Conservation (phyloP, 805 yeast genomes). For the Maudiozyma pseudohumilis region DNA sequence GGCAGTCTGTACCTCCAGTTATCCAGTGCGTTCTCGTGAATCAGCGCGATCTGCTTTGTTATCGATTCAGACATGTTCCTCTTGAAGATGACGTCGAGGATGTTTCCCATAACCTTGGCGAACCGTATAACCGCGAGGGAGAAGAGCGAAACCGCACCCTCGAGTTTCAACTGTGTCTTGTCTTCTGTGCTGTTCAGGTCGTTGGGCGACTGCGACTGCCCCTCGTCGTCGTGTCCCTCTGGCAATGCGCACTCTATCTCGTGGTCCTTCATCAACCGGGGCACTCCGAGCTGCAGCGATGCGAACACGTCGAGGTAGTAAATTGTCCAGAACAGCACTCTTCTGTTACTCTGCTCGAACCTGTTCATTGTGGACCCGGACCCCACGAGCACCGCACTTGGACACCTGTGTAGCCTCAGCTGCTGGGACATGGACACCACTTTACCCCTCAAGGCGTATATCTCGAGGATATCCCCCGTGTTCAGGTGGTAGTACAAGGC, state of each 20-base stretch:
- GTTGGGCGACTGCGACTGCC: conserved; percentile 15
- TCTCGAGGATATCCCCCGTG: conserved; percentile 61
- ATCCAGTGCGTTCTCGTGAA: conserved; percentile 61
- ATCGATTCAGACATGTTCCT: conserved; percentile 34
- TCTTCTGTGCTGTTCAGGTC: too few relatives aligned
- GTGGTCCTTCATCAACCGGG: conserved; percentile 65
- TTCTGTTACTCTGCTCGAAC: conserved; percentile 71
- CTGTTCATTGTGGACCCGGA: conserved; percentile 55
- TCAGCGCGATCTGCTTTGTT: conserved; percentile 22
- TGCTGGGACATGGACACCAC: conserved; percentile 80
- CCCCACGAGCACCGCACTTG: conserved; percentile 66
- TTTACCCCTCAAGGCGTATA: conserved; percentile 67
- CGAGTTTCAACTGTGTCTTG: conserved; percentile 43
- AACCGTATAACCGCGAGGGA: conserved; percentile 59
- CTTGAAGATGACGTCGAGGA: conserved; percentile 61
- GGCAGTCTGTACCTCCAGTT: conserved; percentile 73
- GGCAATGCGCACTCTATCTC: conserved; percentile 86
- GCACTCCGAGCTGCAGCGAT: conserved; percentile 71
- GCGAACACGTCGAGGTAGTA: conserved; percentile 69
- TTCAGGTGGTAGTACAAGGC: conserved; percentile 63
- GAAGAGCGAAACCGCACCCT: conserved; percentile 57
- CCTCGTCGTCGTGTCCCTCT: conserved; percentile 35
- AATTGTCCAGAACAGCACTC: conserved; percentile 77
- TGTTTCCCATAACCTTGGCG: conserved; percentile 61
- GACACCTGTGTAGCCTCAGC: conserved; percentile 75